Conservation (phyloP, 2,329 filamentous ascomycete species). For the Pyrenophora teres region DNA sequence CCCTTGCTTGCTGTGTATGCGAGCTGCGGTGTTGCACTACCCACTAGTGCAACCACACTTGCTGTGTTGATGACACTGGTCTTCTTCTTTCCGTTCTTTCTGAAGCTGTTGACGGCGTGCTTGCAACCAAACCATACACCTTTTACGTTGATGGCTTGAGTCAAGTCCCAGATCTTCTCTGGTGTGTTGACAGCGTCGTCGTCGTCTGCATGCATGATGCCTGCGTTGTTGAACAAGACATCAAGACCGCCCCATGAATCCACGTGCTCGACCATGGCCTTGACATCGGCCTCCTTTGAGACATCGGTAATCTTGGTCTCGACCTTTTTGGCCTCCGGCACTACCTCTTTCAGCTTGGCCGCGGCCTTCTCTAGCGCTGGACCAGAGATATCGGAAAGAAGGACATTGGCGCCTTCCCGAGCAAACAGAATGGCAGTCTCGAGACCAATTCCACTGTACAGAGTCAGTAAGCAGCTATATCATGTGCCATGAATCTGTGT, state of each 20-base stretch:
- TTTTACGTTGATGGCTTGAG: constrained; percentile 94
- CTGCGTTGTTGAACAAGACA: constrained; percentile 96
- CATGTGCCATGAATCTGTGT: background rate
- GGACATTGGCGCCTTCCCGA: constrained; percentile 81
- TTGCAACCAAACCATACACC: constrained; percentile 97
- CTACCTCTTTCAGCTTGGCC: constrained; percentile 74
- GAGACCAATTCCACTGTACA: constrained; percentile 80
- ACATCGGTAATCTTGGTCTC: constrained; percentile 75
- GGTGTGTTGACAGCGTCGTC: constrained; percentile 74
- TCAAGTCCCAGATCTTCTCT: constrained; percentile 92
- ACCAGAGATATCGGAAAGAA: constrained; percentile 84
- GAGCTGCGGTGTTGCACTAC: constrained; percentile 83
- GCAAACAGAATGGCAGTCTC: constrained; percentile 90
- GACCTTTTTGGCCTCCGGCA: constrained; percentile 63
- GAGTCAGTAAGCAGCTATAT: constrained; percentile 21
- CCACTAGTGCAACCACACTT: constrained; percentile 84
- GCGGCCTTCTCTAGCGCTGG: constrained; percentile 77
- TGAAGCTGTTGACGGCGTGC: constrained; percentile 82
- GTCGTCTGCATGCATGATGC: constrained; percentile 86
- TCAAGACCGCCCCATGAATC: constrained; percentile 88
- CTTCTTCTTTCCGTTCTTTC: constrained; percentile 76
- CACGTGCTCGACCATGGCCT: constrained; percentile 72
- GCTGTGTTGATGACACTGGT: constrained; percentile 92
- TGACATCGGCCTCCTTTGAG: constrained; percentile 79
- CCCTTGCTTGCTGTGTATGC: constrained; percentile 96